These are phyloP conservation scores for Penicillium bialowiezense DNA, from an alignment of 495 filamentous ascomycete genomes.

Conservation along the genomic window DNA sequence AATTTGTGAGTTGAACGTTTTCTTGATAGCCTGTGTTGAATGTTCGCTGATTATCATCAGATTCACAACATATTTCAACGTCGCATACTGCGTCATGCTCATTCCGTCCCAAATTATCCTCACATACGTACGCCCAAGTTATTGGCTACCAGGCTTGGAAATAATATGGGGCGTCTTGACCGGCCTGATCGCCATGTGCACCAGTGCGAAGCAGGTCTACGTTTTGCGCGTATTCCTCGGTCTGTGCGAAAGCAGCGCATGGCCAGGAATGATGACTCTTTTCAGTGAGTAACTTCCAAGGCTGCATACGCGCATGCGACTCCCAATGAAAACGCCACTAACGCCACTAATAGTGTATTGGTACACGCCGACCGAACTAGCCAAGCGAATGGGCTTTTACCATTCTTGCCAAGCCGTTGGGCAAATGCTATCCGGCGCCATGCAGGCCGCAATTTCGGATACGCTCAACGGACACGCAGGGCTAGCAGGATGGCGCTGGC, in stretches of 20 bases:
- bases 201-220: slow-evolving; percentile 27
- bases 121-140: slow-evolving; percentile 51
- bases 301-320: too few relatives aligned
- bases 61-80: slow-evolving; percentile 52
- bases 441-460: slow-evolving; percentile 33
- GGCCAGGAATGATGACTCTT: slow-evolving; percentile 34
- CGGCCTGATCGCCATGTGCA: slow-evolving; percentile 26
- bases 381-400: slow-evolving; percentile 46
- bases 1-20: slow-evolving; percentile 17
- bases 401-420: slow-evolving; percentile 36
- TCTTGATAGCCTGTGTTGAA: neutral
- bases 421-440: slow-evolving; percentile 32
- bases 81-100: slow-evolving; percentile 58
- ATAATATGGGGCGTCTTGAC: slow-evolving; percentile 44
- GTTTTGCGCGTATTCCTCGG: slow-evolving; percentile 29
- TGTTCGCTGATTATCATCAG: slow-evolving; percentile 6
- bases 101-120: slow-evolving; percentile 57
- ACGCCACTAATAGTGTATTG: slow-evolving; percentile 26
- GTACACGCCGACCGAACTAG: slow-evolving; percentile 40
- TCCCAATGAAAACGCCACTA: neutral
- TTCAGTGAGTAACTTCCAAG: slow-evolving; percentile 29
- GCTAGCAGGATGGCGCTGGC: slow-evolving; percentile 65
- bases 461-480: slow-evolving; percentile 54
- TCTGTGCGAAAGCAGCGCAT: slow-evolving; percentile 31
- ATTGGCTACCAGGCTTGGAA: slow-evolving; percentile 55